A percentile compares a stretch with the other conserved stretches of the same genome.
Evolutionary conservation across 257 asterid genomes (phyloP).

Genomic region (Solanum etuberosum): DNA sequence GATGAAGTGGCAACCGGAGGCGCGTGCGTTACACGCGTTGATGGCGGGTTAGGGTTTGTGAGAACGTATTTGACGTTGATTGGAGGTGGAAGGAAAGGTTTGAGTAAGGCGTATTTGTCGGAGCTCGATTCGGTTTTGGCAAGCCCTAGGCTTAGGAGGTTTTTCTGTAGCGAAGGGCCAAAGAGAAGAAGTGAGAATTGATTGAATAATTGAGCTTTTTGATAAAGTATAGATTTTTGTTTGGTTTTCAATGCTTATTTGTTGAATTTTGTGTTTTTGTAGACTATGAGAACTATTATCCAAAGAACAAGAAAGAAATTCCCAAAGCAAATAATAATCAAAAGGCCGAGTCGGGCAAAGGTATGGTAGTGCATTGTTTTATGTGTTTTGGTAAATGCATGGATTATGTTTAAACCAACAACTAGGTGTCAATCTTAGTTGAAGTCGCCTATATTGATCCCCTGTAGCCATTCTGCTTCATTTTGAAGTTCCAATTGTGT

Average conservation of each 20-base stretch:
- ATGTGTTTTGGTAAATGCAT: neutral
- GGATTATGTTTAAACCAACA: neutral
- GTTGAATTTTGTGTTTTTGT: constrained; percentile 11
- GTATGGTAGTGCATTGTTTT: constrained; percentile 13
- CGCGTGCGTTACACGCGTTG: constrained; percentile 13
- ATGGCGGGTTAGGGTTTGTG: constrained; percentile 29
- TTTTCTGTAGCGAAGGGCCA: constrained; percentile 47
- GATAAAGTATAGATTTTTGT: neutral
- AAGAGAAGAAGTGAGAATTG: constrained; percentile 40
- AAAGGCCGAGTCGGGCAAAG: constrained; percentile 38
- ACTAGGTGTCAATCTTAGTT: neutral
- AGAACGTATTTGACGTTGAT: constrained; percentile 41
- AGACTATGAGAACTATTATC: constrained; percentile 60
- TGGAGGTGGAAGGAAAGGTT: constrained; percentile 30
- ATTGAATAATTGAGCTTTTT: neutral
- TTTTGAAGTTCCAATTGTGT: neutral
- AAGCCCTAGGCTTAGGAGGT: constrained; percentile 38
- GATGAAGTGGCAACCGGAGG: constrained; percentile 16
- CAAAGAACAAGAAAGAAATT: constrained; percentile 41
- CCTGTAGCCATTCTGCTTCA: neutral
- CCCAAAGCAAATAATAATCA: constrained; percentile 39
- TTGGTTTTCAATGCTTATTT: neutral
- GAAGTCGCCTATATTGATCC: neutral
- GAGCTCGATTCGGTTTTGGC: constrained; percentile 19
- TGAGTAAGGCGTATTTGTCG: constrained; percentile 3